These are phyloP conservation scores for Lasiosphaeris hirsuta DNA, from an alignment of 495 filamentous ascomycete genomes.

Conservation along the genomic window DNA sequence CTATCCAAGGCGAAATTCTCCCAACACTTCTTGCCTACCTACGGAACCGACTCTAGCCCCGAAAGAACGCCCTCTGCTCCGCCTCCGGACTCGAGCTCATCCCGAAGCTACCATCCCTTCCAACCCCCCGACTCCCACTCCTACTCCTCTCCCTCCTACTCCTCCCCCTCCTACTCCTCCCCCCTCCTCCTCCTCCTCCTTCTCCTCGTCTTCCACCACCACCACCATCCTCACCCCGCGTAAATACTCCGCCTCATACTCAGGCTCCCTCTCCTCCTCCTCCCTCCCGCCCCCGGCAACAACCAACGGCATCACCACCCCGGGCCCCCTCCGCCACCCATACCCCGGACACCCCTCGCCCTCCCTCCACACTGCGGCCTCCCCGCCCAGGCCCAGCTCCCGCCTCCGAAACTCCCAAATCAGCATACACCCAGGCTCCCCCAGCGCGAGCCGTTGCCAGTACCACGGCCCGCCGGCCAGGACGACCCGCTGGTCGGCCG, in stretches of 20 bases:
- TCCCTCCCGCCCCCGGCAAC: conserved; percentile 7
- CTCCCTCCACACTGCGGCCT: conserved; percentile 16
- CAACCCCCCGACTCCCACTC: too few species aligned
- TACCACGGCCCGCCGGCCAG: conserved; percentile 27
- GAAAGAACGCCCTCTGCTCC: background rate
- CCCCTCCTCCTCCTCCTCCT: background rate
- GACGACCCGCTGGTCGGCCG: conserved; percentile 24
- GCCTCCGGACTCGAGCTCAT: too few species aligned
- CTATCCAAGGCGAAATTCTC: background rate
- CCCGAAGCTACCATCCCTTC: background rate
- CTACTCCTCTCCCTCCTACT: background rate
- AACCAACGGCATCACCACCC: too few species aligned
- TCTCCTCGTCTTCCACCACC: background rate
- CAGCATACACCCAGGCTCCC: conserved; percentile 18
- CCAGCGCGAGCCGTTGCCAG: conserved; percentile 25
- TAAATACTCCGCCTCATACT: background rate
- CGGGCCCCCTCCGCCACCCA: conserved; percentile 13
- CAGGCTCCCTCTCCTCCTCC: conserved; percentile 11
- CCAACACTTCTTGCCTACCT: background rate
- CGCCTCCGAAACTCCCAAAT: conserved; percentile 12
- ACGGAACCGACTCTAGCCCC: background rate
- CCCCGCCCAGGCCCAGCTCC: background rate
- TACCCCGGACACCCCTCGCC: conserved; percentile 21
- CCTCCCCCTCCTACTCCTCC: background rate
- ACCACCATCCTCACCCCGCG: background rate